These are phyloP conservation scores for Epichloe uncinata DNA, from an alignment of 2,329 filamentous ascomycete genomes.

Conservation along the genomic window DNA sequence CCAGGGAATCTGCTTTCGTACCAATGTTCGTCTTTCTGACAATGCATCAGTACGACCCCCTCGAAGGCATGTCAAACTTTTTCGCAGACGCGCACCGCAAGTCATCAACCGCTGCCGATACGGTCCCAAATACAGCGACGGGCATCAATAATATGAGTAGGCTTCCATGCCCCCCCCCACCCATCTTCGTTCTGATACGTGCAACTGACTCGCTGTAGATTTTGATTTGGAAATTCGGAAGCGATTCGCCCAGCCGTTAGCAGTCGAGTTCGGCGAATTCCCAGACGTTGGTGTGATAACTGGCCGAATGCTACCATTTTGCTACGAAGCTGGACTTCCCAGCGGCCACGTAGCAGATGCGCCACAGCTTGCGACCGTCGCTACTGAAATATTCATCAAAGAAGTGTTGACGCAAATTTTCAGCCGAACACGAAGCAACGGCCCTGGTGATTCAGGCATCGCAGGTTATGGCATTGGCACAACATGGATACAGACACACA, in stretches of 20 bases:
- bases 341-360: conserved; percentile 47
- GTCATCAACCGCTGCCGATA: conserved; percentile 38
- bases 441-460: conserved; percentile 46
- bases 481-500: conserved; percentile 64
- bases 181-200: not conserved
- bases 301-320: conserved; percentile 53
- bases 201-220: conserved; percentile 28
- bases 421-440: conserved; percentile 50
- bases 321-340: conserved; percentile 50
- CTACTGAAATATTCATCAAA: conserved; percentile 55
- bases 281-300: conserved; percentile 52
- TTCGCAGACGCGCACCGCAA: conserved; percentile 38
- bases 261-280: conserved; percentile 56
- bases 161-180: conserved; percentile 18
- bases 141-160: conserved; percentile 71
- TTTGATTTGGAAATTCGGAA: conserved; percentile 56
- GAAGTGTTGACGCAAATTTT: conserved; percentile 51
- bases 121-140: conserved; percentile 51
- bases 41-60: conserved; percentile 35
- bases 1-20: not conserved
- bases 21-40: conserved; percentile 8
- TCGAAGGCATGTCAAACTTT: conserved; percentile 37
- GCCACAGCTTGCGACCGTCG: conserved; percentile 49
- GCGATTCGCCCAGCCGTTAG: conserved; percentile 49
- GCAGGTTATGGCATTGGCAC: conserved; percentile 52